These are phyloP conservation scores for Cokeromyces recurvatus DNA, from an alignment of 371 early-diverging fungal species.

Conservation along the genomic window DNA sequence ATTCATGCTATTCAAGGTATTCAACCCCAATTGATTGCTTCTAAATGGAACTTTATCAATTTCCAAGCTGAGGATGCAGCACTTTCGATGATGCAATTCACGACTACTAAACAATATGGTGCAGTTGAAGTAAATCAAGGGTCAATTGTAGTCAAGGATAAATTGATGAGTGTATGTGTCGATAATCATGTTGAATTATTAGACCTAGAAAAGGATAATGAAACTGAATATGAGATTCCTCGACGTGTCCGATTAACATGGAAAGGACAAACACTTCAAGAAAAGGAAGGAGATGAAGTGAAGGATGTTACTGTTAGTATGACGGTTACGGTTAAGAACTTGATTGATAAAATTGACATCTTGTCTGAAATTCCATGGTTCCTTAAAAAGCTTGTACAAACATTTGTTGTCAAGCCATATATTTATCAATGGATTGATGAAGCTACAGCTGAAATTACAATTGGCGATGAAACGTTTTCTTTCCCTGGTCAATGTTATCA, in stretches of 20 bases:
- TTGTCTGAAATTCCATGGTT: conserved; percentile 86
- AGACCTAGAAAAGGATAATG: conserved; percentile 50
- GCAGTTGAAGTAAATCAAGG: conserved; percentile 71
- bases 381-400: conserved; percentile 83
- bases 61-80: conserved; percentile 60
- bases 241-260: conserved; percentile 62
- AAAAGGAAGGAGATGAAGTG: conserved; percentile 38
- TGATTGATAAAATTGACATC: conserved; percentile 81
- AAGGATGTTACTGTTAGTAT: conserved; percentile 62
- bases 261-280: conserved; percentile 68
- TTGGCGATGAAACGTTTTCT: conserved; percentile 61
- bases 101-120: conserved; percentile 74
- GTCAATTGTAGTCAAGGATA: conserved; percentile 61
- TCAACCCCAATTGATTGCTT: conserved; percentile 83
- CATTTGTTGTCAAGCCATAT: conserved; percentile 90
- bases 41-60: conserved; percentile 79
- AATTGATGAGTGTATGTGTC: conserved; percentile 68
- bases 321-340: conserved; percentile 53
- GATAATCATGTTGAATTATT: conserved; percentile 63
- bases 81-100: conserved; percentile 77
- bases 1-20: conserved; percentile 82
- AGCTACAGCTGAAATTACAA: conserved; percentile 54
- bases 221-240: conserved; percentile 82
- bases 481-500: conserved; percentile 63
- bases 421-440: conserved; percentile 85